Conservation (phyloP, 1,284 basidiomycete genomes). For the Ganoderma lucidum region DNA sequence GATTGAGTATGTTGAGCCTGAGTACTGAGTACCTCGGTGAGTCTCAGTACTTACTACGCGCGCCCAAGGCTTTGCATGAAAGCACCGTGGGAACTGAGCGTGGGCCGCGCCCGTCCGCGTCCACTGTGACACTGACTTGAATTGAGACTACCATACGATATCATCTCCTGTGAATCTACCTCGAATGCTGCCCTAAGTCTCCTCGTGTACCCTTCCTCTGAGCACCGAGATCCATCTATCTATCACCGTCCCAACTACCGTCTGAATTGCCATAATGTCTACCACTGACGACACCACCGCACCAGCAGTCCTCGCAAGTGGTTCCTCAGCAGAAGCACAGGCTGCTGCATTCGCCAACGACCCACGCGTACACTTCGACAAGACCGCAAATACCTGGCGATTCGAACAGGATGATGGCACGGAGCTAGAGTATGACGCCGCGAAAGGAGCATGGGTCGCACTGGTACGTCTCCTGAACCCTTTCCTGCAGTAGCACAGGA, state of each 20-base stretch:
- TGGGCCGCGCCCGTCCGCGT: not conserved
- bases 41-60: no score
- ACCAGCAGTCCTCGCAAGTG: slow-evolving; percentile 54
- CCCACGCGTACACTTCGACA: slow-evolving; percentile 83
- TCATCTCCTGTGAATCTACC: not conserved
- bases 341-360: slow-evolving; percentile 78
- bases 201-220: not conserved
- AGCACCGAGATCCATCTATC: not conserved
- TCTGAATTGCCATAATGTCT: slow-evolving; percentile 21
- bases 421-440: slow-evolving; percentile 88
- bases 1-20: not conserved
- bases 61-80: no score
- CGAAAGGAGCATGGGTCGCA: slow-evolving; percentile 82
- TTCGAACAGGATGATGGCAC: slow-evolving; percentile 89
- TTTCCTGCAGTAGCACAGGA: not conserved
- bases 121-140: no score
- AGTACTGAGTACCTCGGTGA: no score
- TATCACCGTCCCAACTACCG: not conserved
- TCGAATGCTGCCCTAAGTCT: not conserved
- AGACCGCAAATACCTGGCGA: slow-evolving; percentile 81
- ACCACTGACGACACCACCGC: slow-evolving; percentile 42
- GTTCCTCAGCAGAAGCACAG: slow-evolving; percentile 61
- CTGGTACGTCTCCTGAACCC: slow-evolving; percentile 63
- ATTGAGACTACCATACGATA: not conserved
- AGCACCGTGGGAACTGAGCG: not conserved